These are phyloP conservation scores for Zoysia pacifica DNA, from an alignment of 176 grass and related monocot species.

Conservation along the genomic window DNA sequence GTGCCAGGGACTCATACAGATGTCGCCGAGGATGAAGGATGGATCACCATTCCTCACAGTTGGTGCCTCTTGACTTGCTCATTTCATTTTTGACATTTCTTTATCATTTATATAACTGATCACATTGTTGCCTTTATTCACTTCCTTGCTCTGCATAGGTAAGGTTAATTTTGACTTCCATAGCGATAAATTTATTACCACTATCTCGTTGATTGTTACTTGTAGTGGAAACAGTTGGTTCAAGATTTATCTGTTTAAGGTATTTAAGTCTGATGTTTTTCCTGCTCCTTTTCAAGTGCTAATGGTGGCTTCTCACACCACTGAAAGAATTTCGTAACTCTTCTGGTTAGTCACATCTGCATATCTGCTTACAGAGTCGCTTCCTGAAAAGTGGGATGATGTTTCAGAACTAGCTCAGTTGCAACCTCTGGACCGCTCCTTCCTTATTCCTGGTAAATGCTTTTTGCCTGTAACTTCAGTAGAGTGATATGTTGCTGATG, in stretches of 20 bases:
- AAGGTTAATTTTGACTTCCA: background rate
- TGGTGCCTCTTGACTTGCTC: slow-evolving; percentile 33
- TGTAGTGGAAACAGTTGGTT: background rate
- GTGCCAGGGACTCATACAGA: slow-evolving; percentile 54
- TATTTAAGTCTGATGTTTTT: background rate
- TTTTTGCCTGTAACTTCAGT: slow-evolving; percentile 32
- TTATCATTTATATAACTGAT: no score
- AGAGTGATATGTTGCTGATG: background rate
- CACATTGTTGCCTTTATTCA: background rate
- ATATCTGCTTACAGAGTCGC: slow-evolving; percentile 56
- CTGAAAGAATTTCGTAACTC: background rate
- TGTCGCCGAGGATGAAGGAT: slow-evolving; percentile 62
- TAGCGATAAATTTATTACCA: no score
- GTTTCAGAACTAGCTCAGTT: slow-evolving; percentile 59
- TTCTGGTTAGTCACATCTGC: slow-evolving; percentile 15
- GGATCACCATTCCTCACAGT: slow-evolving; percentile 70
- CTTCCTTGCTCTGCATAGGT: background rate
- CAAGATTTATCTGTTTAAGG: background rate
- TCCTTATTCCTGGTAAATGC: slow-evolving; percentile 87
- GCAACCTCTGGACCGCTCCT: slow-evolving; percentile 69
- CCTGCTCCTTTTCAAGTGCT: background rate
- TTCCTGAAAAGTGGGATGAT: slow-evolving; percentile 65
- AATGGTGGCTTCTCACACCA: background rate
- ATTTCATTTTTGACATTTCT: background rate
- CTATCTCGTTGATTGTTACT: background rate